Conservation (phyloP, 2,329 filamentous ascomycete species). For the Colletotrichum chrysophilum region DNA sequence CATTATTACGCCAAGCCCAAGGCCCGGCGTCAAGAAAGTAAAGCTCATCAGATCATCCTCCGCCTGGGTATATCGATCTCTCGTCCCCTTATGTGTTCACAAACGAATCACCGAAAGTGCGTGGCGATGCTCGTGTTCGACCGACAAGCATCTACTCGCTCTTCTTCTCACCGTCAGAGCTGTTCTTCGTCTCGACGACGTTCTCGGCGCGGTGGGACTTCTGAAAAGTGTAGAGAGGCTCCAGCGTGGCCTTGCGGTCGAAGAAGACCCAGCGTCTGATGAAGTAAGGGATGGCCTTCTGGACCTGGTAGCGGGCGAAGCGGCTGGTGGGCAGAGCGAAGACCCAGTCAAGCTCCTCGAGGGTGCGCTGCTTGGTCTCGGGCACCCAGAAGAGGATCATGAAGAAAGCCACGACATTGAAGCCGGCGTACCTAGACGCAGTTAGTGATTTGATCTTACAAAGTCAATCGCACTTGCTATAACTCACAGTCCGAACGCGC, state of each 20-base stretch:
- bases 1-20: background rate
- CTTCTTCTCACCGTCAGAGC: slow-evolving; percentile 20
- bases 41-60: slow-evolving; percentile 1
- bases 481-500: slow-evolving; percentile 47
- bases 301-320: slow-evolving; percentile 38
- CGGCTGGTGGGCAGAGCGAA: slow-evolving; percentile 38
- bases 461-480: background rate
- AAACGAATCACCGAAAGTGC: background rate
- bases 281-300: slow-evolving; percentile 37
- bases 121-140: background rate
- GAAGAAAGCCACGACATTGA: slow-evolving; percentile 59
- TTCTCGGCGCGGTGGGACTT: slow-evolving; percentile 1
- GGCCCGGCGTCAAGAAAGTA: background rate
- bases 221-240: slow-evolving; percentile 48
- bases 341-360: slow-evolving; percentile 50
- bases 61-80: slow-evolving; percentile 8
- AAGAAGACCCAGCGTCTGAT: slow-evolving; percentile 33
- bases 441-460: background rate
- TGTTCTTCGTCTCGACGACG: background rate
- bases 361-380: slow-evolving; percentile 54
- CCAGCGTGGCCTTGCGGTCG: slow-evolving; percentile 35
- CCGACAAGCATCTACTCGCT: background rate
- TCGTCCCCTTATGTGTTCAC: background rate
- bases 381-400: slow-evolving; percentile 64
- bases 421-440: slow-evolving; percentile 47